A percentile compares a stretch with the other conserved stretches of the same genome.
phyloP scores from a whole-genome alignment of 164 flowering plant genomes.

The Brasenia schreberi region DNA sequence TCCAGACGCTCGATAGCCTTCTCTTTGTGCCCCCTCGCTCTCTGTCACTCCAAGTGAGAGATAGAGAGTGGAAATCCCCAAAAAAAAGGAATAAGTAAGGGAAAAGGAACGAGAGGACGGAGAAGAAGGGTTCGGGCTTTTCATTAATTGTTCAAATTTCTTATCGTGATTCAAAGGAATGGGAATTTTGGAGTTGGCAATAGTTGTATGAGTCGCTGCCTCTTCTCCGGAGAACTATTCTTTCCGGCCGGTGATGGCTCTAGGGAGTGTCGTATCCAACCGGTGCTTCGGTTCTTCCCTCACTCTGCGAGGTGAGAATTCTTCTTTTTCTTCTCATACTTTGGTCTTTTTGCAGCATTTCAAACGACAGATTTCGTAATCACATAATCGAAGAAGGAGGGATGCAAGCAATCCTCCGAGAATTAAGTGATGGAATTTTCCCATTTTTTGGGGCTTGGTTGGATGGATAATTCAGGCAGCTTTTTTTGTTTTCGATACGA shows the following conservation, averaged over 20 bases:
- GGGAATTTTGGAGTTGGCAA: not conserved
- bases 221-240: not conserved
- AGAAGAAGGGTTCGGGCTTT: not conserved
- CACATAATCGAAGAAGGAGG: too few relatives aligned
- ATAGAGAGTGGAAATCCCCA: constrained; percentile 1
- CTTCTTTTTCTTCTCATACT: not conserved
- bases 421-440: too few relatives aligned
- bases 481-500: too few relatives aligned
- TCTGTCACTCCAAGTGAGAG: not conserved
- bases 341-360: too few relatives aligned
- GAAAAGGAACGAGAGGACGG: not conserved
- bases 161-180: not conserved
- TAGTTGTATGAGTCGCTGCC: not conserved
- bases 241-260: constrained; percentile 35
- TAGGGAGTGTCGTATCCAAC: constrained; percentile 50
- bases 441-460: too few relatives aligned
- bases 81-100: not conserved
- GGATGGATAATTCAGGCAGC: too few relatives aligned
- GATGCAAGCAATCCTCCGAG: too few relatives aligned
- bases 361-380: too few relatives aligned
- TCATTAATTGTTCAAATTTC: not conserved
- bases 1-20: not conserved
- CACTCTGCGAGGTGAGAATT: constrained; percentile 38
- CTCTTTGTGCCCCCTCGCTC: too few relatives aligned
- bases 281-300: constrained; percentile 50